Base-by-base conservation (phyloP, 495 filamentous ascomycete genomes). In the Rhypophila decipiens region DNA sequence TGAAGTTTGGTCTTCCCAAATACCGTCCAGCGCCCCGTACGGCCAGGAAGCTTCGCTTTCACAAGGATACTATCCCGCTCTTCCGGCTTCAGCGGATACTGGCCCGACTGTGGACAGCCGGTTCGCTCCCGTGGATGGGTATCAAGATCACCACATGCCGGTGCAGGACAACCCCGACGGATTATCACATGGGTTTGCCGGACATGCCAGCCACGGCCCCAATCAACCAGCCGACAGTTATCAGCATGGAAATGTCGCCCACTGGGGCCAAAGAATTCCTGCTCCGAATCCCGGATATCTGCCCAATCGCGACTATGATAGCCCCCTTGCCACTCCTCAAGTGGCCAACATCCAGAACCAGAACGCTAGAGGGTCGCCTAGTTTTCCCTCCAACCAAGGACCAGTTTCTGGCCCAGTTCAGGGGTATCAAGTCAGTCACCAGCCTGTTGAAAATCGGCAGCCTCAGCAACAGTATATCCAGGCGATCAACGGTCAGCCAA, bases 51-150 rank as follows among this genome's bases (percentile, higher is more conserved):
- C 47, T 1, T 24, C 49, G 1, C 20, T 58, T 19, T 33, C 50
- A 21, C 52, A 53, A 12, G 42, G 38, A 0, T 57, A 46, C 20
- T 57, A 49, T 22, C 31, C 40, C n/a, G 39, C 47, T 27, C 58
- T 58, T 22, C 59, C 50, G 7, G 38, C 51, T 31, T 33, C 50
- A 10, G 29, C 34, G 5, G 52, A 56, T 10, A 17, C 29, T 1
- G 47, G 52, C 33, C 55, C 46, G 21, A 46, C 55, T 2, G 37
- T 53, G 9, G 52, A 52, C 15, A 49, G 50, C 43, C 52, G 58
- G 2, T 61, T 59, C 24, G 46, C 56, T 17, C 45, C 54, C 24
- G 50, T 52, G 20, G 50, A 55, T 21, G 48, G 52, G 1, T 63
- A 54, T 15, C 33, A 21, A 3, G 18, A 48, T 10, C 53, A 58